Base-by-base conservation (phyloP, 2,329 filamentous ascomycete genomes). In the Byssochlamys sp. region DNA sequence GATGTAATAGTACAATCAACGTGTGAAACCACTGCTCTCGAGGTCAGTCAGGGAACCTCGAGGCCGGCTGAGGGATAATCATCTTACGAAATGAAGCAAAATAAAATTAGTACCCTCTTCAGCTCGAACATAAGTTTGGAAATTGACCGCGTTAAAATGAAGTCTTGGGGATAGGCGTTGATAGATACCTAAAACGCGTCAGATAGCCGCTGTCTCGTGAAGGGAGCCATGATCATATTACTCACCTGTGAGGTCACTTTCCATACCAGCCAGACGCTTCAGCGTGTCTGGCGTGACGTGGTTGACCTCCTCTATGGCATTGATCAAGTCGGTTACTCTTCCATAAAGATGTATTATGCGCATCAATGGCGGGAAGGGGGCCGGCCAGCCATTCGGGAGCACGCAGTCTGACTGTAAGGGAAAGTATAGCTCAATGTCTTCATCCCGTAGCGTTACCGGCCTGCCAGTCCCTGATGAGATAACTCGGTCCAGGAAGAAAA, bases 91-190 rank as follows among this genome's bases (percentile, higher is more conserved):
- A 69, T 95, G 90, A 26, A 95, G 76, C 9, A 95, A 77, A 53
- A 95, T 88, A 61, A 95, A 95, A 49, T 89, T 94, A 0, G 89
- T 91, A 12, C 90, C 89, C 69, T 95, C 88, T 9, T 89, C 88
- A 52, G 84, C 81, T 66, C 87, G 87, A 50, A 91, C 85, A 67
- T 95, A 94, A 35, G 88, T 84, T 71, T 91, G 89, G 69, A 95
- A 95, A 72, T 95, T 95, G 65, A 84, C 78, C 7, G 88, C 89
- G 68, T 91, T 91, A 73, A 95, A 95, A 68, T 91, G 87, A 7
- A 95, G 78, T 52, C 83, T 84, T 2, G 82, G 78, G 48, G 91
- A 89, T 64, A 92, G 82, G 55, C 82, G 84, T 69, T 92, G 89
- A 67, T 95, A 85, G 55, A 85, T 84, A 9, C 79, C 77, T 57